These are phyloP conservation scores for Malassezia dermatis DNA, from an alignment of 1,284 basidiomycete species.

Conservation along the genomic window DNA sequence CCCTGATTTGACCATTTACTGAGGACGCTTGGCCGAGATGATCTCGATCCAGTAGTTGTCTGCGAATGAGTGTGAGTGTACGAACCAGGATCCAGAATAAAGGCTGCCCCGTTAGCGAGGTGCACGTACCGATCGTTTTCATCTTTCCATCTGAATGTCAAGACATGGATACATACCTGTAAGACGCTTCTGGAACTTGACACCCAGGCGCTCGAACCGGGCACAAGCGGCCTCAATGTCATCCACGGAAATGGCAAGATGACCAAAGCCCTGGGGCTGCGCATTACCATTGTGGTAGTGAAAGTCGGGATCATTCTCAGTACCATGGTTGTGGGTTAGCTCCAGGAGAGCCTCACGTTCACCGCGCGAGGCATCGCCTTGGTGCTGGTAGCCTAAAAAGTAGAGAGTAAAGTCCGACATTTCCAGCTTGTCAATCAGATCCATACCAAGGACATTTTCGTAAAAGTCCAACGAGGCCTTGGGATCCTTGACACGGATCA, in stretches of 20 bases:
- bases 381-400: constrained; percentile 67
- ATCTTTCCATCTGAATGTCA: constrained; percentile 62
- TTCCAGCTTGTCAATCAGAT: constrained; percentile 55
- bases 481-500: constrained; percentile 81
- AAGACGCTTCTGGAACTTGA: constrained; percentile 76
- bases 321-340: constrained; percentile 41
- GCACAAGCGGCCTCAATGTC: constrained; percentile 73
- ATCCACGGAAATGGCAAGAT: constrained; percentile 71
- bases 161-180: constrained; percentile 38
- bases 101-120: constrained; percentile 50
- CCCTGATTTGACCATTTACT: neutral
- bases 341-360: constrained; percentile 55
- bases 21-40: constrained; percentile 25
- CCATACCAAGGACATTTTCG: constrained; percentile 65
- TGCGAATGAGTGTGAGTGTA: neutral
- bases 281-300: constrained; percentile 44
- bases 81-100: constrained; percentile 64
- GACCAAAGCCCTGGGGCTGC: constrained; percentile 44
- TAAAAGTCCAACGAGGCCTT: constrained; percentile 50
- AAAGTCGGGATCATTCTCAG: constrained; percentile 36
- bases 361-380: constrained; percentile 53
- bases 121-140: constrained; percentile 55
- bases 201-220: constrained; percentile 70
- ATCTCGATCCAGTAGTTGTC: constrained; percentile 54
- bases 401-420: constrained; percentile 56